phyloP scores from a whole-genome alignment of 192 early-diverging fungal species.

The Funneliformis mosseae region DNA sequence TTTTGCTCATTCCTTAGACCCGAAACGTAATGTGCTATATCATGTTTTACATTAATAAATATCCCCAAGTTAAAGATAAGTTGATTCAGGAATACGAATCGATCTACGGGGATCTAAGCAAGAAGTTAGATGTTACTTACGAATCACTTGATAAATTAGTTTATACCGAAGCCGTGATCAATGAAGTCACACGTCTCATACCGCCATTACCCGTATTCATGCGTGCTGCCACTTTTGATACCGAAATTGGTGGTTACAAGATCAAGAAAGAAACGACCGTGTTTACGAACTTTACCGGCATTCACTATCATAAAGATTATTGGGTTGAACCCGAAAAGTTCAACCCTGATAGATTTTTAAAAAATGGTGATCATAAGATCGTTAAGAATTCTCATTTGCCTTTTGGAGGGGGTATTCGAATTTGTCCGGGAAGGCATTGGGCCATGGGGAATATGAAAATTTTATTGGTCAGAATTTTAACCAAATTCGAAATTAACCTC shows the following conservation, averaged over 20 bases:
- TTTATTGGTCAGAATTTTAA: not conserved
- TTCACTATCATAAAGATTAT: not conserved
- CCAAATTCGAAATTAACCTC: not conserved
- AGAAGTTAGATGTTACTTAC: not conserved
- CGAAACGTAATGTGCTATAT: not conserved
- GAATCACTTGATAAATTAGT: slow-evolving; percentile 12
- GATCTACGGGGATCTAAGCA: not conserved
- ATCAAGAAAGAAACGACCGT: not conserved
- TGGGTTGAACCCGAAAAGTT: not conserved
- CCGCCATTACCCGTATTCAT: not conserved
- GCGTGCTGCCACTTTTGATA: not conserved
- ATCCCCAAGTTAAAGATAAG: not conserved
- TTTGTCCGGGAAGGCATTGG: slow-evolving; percentile 11
- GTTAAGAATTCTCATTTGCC: not conserved
- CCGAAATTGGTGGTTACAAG: not conserved
- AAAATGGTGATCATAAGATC: not conserved
- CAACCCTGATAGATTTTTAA: not conserved
- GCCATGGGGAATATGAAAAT: not conserved
- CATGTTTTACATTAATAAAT: not conserved
- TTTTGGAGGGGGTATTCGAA: slow-evolving; percentile 2
- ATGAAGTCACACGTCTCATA: not conserved
- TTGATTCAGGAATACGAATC: not conserved
- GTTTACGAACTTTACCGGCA: not conserved
- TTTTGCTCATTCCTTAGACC: slow-evolving; percentile 1
- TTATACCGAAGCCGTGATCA: slow-evolving; percentile 13